These are phyloP conservation scores for Cytidiella melzeri DNA, from an alignment of 768 basidiomycete species.

Conservation along the genomic window DNA sequence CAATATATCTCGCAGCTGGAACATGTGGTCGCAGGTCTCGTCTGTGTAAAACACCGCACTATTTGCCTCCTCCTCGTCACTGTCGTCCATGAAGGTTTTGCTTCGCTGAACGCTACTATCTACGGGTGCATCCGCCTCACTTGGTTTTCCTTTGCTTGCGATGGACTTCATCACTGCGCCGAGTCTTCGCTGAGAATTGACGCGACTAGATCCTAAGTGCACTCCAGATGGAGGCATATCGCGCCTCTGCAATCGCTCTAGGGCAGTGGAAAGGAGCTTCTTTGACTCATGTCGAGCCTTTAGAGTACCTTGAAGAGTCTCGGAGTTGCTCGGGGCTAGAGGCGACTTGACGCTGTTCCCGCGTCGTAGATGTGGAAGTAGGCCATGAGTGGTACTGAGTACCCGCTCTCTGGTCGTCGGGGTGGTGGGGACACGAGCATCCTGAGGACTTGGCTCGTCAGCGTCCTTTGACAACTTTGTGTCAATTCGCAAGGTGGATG, in stretches of 20 bases:
- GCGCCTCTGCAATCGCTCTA: slow-evolving; percentile 57
- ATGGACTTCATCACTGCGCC: slow-evolving; percentile 16
- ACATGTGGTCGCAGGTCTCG: slow-evolving; percentile 55
- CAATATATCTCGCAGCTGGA: slow-evolving; percentile 55
- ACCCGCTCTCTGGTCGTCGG: slow-evolving; percentile 9
- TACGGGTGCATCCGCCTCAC: slow-evolving; percentile 22
- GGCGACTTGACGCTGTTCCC: slow-evolving; percentile 12
- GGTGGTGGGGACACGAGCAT: not conserved
- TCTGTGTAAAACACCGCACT: slow-evolving; percentile 54
- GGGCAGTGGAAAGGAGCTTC: slow-evolving; percentile 61
- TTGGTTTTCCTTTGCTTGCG: slow-evolving; percentile 12
- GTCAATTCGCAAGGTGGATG: slow-evolving; percentile 15
- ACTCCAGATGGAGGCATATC: slow-evolving; percentile 47
- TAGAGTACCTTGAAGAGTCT: slow-evolving; percentile 24
- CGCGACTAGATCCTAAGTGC: not conserved
- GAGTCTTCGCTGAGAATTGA: not conserved
- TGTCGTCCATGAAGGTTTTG: slow-evolving; percentile 25
- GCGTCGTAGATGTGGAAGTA: slow-evolving; percentile 6
- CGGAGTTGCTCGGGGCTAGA: slow-evolving; percentile 11
- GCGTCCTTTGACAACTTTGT: slow-evolving; percentile 10
- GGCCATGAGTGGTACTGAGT: slow-evolving; percentile 5
- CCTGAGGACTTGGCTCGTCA: not conserved
- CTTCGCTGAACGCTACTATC: no score
- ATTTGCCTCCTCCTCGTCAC: slow-evolving; percentile 37
- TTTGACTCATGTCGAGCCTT: slow-evolving; percentile 56